These are phyloP conservation scores for Halophytophthora batemanensis DNA, from an alignment of 352 stramenopile species.

Conservation along the genomic window DNA sequence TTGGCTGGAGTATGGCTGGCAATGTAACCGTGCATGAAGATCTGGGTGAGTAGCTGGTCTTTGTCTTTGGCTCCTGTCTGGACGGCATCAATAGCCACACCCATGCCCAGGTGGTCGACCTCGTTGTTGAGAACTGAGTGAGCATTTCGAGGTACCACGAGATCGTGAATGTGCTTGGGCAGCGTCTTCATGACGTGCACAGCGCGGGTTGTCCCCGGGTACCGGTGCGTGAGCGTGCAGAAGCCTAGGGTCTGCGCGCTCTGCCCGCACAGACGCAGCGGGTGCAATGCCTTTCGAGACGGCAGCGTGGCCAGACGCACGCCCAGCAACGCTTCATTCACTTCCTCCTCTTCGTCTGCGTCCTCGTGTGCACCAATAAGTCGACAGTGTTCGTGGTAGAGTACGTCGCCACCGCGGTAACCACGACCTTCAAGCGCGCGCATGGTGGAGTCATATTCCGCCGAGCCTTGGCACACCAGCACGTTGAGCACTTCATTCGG, in stretches of 20 bases:
- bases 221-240: constrained; percentile 39
- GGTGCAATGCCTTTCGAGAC: constrained; percentile 2
- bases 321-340: constrained; percentile 16
- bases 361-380: constrained; percentile 11
- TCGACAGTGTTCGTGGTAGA: constrained; percentile 32
- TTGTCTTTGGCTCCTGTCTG: background rate
- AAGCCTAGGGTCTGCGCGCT: constrained; percentile 39
- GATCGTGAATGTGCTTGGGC: constrained; percentile 49
- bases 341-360: background rate
- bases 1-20: constrained; percentile 20
- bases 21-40: constrained; percentile 51
- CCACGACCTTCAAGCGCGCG: constrained; percentile 23
- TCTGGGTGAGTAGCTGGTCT: constrained; percentile 17
- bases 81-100: constrained; percentile 37
- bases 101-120: constrained; percentile 52
- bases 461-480: constrained; percentile 29
- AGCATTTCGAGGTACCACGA: constrained; percentile 35
- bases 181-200: constrained; percentile 65
- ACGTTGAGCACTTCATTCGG: constrained; percentile 57
- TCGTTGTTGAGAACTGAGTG: constrained; percentile 38
- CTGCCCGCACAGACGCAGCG: constrained; percentile 8
- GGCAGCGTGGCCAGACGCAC: constrained; percentile 21
- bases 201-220: constrained; percentile 34
- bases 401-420: constrained; percentile 31
- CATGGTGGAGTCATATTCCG: constrained; percentile 38